Conservation (phyloP, 805 yeast genomes). For the Naumovozyma dairenensis region DNA sequence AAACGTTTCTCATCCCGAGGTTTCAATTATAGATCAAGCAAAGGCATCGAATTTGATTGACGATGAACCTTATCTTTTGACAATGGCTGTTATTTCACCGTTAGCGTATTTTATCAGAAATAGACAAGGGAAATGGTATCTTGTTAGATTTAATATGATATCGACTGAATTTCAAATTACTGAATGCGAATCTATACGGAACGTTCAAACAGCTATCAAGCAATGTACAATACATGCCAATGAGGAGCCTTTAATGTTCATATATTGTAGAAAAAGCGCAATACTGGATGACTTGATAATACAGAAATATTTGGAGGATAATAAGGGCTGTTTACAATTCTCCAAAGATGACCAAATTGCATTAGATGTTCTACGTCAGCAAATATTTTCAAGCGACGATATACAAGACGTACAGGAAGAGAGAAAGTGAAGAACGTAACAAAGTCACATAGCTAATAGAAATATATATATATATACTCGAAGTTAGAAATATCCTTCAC, state of each 20-base stretch:
- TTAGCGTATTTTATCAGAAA: constrained; percentile 17
- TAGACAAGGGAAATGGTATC: constrained; percentile 16
- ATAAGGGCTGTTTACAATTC: constrained; percentile 16
- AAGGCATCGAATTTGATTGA: constrained; percentile 17
- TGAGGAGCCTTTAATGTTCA: constrained; percentile 26
- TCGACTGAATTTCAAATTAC: constrained; percentile 14
- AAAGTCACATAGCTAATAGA: too few relatives aligned
- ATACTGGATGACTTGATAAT: constrained; percentile 14
- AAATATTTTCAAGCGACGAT: neutral
- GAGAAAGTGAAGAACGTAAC: too few relatives aligned
- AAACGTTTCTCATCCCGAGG: constrained; percentile 24
- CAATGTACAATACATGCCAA: constrained; percentile 19
- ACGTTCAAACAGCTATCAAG: constrained; percentile 17
- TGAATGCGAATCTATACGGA: constrained; percentile 8
- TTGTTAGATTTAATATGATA: constrained; percentile 10
- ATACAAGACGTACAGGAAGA: too few relatives aligned
- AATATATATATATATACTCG: too few relatives aligned
- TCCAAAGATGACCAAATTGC: constrained; percentile 14
- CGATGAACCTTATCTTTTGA: constrained; percentile 21
- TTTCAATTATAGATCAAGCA: constrained; percentile 17
- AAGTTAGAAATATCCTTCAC: too few relatives aligned
- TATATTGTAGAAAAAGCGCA: constrained; percentile 14
- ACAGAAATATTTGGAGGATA: constrained; percentile 10
- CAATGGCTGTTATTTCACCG: constrained; percentile 24
- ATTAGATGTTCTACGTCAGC: constrained; percentile 2